A percentile compares a stretch with the other conserved stretches of the same genome.
These are phyloP conservation scores for Pyrus pyrifolia DNA, from an alignment of 306 rosid genomes.

Conservation along the genomic window DNA sequence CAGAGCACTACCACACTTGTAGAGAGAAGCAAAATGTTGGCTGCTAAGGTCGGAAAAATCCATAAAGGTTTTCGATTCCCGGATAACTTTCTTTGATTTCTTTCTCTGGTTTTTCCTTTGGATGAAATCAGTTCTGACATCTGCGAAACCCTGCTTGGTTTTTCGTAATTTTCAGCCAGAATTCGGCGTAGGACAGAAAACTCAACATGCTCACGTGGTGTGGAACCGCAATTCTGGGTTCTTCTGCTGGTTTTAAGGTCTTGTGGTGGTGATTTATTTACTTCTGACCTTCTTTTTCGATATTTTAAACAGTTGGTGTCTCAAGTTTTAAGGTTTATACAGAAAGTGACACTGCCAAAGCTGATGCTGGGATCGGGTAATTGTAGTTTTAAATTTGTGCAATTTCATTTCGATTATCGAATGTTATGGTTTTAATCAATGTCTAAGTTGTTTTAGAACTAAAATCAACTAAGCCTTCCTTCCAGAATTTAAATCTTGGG, in stretches of 20 bases:
- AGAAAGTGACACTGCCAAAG: conserved; percentile 35
- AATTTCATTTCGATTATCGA: background rate
- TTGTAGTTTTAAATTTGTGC: background rate
- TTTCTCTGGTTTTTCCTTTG: background rate
- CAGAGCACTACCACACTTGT: background rate
- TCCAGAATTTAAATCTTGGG: background rate
- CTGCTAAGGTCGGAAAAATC: conserved; percentile 16
- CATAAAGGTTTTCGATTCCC: background rate
- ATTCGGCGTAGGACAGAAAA: conserved; percentile 22
- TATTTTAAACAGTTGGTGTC: conserved; percentile 26
- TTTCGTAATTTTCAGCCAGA: conserved; percentile 34
- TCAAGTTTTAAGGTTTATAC: conserved; percentile 43
- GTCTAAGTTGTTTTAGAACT: background rate
- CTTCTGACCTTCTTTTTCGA: background rate
- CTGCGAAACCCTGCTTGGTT: background rate
- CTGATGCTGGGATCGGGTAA: conserved; percentile 34
- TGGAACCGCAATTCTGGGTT: background rate
- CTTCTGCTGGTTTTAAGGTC: conserved; percentile 1
- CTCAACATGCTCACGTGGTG: conserved; percentile 25
- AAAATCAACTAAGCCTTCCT: background rate
- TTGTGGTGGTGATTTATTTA: background rate
- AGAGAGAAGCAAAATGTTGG: conserved; percentile 17
- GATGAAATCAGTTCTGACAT: background rate
- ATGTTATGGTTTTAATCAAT: background rate
- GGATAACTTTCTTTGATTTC: background rate